Evolutionary conservation across 805 yeast genomes (phyloP), one percentile per base, ranked within the genome.

Genomic region (Candida odintsovae): DNA sequence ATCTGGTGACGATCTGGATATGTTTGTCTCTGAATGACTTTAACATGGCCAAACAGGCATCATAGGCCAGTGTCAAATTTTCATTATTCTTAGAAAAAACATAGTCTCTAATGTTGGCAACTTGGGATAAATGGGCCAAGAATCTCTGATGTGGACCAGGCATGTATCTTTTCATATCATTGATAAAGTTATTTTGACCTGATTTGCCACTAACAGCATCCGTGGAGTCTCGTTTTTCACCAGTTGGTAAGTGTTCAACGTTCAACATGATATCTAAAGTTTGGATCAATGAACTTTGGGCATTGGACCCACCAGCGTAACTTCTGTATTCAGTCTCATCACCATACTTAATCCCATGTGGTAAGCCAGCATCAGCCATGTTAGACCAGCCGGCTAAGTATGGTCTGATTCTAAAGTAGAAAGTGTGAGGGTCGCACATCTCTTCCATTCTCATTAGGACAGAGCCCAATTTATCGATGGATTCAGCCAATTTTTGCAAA

Each of bases 381-480:
- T 87, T 87, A 61, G 82, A 82, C 95, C 97, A 92, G 2, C 97
- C 98, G 1, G 97, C 96, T 52, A 92, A 69, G 57, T 77, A 90
- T 1, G 97, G 97, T 59, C 98, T 75, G 40, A 90, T 76, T 50
- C 92, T 77, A 69, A 77, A 86, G 65, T 87, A 90, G 63, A 92
- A 90, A 4, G 86, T 82, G 61, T 89, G 95, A 3, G 98, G 97
- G 60, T 90, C 96, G 65, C 97, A 88, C 85, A 85, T 85, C 54
- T 90, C 96, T 59, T 86, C 90, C 94, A 90, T 86, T 55, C 77
- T 75, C 78, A 83, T 78, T 54, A 92, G 67, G 2, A 86, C 75
- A 3, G 83, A 71, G 13, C 90, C 94, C 53, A 92, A 69, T 48
- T 72, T 69, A 60, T 87, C 95, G 44, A 90, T 83, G 36, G 76